phyloP scores from a whole-genome alignment of 2,329 filamentous ascomycete genomes.

The Lachnellula hyalina region DNA sequence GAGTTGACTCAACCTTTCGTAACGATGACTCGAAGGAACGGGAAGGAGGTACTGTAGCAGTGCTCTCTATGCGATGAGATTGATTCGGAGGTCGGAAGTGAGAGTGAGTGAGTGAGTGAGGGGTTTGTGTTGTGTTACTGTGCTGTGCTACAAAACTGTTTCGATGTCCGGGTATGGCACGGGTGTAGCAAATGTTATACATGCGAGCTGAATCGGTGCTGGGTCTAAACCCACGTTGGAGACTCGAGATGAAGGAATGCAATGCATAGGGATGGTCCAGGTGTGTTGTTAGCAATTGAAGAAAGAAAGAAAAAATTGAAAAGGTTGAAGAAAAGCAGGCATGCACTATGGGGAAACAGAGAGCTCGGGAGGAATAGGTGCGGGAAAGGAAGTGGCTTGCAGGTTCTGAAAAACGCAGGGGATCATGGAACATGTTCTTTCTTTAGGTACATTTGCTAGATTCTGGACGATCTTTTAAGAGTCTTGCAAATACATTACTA shows the following conservation, averaged over 20 bases:
- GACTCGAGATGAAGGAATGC: background rate
- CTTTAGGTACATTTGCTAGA: no score
- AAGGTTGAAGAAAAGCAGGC: background rate
- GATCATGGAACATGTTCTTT: background rate
- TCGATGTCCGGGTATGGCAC: background rate
- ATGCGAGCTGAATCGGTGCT: background rate
- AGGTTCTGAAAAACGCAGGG: background rate
- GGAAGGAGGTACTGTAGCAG: background rate
- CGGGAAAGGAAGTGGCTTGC: background rate
- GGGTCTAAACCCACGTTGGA: background rate
- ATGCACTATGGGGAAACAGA: background rate
- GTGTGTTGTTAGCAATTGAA: background rate
- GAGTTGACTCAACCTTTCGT: no score
- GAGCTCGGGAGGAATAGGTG: background rate
- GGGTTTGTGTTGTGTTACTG: background rate
- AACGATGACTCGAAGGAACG: background rate
- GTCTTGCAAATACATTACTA: no score
- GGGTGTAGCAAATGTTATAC: background rate
- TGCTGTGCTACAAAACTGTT: background rate
- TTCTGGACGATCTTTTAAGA: no score
- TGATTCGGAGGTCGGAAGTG: background rate
- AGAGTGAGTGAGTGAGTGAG: background rate
- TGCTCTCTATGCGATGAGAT: background rate
- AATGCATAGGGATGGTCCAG: background rate
- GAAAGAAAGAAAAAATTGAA: background rate